Evolutionary conservation across 768 basidiomycete genomes (phyloP).

Genomic region (Kondoa malvinella): DNA sequence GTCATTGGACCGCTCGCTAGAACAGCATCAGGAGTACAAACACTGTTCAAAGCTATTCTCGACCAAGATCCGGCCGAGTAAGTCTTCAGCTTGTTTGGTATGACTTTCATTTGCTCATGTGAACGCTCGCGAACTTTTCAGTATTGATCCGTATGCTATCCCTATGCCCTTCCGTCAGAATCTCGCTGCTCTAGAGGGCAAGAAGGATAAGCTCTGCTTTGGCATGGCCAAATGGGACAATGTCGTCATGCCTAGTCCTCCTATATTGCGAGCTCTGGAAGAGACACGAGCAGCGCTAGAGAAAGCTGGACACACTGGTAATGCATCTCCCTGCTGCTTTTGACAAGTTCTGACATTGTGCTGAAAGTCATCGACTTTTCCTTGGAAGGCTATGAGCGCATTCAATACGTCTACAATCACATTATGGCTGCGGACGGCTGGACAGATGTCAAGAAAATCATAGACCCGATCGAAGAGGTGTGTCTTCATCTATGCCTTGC

Average conservation of each 20-base stretch:
- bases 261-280: background rate
- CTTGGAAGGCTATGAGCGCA: background rate
- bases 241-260: background rate
- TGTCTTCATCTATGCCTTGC: too few species aligned
- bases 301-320: background rate
- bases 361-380: background rate
- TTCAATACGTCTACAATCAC: background rate
- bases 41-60: background rate
- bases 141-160: background rate
- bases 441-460: background rate
- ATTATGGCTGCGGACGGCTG: background rate
- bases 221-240: background rate
- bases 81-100: too few species aligned
- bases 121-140: too few species aligned
- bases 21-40: background rate
- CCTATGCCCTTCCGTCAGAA: background rate
- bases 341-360: background rate
- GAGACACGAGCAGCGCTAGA: background rate
- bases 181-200: background rate
- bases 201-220: background rate
- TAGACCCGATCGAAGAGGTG: background rate
- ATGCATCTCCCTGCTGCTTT: too few species aligned
- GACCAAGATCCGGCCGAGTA: background rate
- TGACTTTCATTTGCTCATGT: too few species aligned
- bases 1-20: background rate